Evolutionary conservation across 1,284 basidiomycete genomes (phyloP), one percentile per base, ranked within the genome.

Genomic region (Moesziomyces parantarcticus): DNA sequence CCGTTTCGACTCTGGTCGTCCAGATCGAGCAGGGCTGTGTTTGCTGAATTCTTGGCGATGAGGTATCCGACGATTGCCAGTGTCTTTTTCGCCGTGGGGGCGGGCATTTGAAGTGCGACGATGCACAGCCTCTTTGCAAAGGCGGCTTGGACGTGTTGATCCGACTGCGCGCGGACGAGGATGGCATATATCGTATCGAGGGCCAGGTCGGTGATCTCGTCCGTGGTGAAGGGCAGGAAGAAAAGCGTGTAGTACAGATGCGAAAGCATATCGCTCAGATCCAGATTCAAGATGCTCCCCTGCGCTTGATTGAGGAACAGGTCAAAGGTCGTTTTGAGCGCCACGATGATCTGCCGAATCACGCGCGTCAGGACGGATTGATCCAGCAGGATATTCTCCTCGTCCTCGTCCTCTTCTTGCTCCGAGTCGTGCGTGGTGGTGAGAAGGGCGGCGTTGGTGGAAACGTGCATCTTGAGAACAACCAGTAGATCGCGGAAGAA

Each of bases 221-320:
- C 53, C 14, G 43, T 20, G 26, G 48, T 34, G 3, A 88, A 82
- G 0, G 86, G 86, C 9, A 86, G 82, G 63, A 49, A 67, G 52
- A 72, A 72, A 11, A 88, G 80, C 45, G 87, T 86, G 36, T 88
- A 85, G 85, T 93, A 94, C 16, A 94, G 87, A 43, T 89, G 88
- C 56, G 89, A 89, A 80, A 94, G 88, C 82, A 99, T 95, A 79
- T 97, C 96, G 75, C 87, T 88, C 50, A 99, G 87, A 86, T 99
- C 97, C 80, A 99, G 92, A 80, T 96, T 95, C 76, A 99, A 88
- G 4, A 73, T 52, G 11, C 40, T 25, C 22, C 95, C 92, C 86
- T 99, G 96, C 89, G 94, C 95, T 89, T 99, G 97, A 13, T 96
- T 97, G 18, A 92, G 91, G 44, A 99, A 89, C 50, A 99, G 89